Evolutionary conservation across 768 basidiomycete genomes (phyloP), one percentile per base, ranked within the genome.

Genomic region (Solioccasus polychromus): DNA sequence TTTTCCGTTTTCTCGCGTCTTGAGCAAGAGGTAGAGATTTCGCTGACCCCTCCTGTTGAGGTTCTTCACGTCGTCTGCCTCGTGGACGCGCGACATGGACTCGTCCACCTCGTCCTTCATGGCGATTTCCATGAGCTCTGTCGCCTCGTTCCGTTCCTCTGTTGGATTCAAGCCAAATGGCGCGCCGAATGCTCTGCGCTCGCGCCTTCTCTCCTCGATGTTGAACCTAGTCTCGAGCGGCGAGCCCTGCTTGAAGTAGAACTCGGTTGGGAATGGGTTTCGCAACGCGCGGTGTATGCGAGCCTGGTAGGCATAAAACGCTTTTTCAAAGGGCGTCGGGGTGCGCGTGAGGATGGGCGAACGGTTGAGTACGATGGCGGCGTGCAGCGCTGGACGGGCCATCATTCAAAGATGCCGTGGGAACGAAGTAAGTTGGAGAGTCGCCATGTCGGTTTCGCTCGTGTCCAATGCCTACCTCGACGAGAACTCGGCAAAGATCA

Each of bases 181-280:
- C 0, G 74, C 69, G 0, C 92, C 92, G 65, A 92, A 97, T 1
- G 86, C 83, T 42, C 74, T 71, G 30, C 72, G 69, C 57, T 93
- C 91, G 39, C 88, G 78, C 48, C 75, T 71, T 36, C 79, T 77
- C 58, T 93, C 86, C 60, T 92, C 86, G 39, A 80, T 66, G 38
- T 75, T 82, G 67, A 92, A 95, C 30, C 87, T 78, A 12, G 82
- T 80, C 63, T 93, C 86, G 24, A 93, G 77, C 14, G 89, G 73
- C 0, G 92, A 88, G 8, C 93, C 93, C 39, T 83, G 83, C 68
- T 92, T 92, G 77, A 95, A 95, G 71, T 94, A 97, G 68, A 95
- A 92, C 37, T 92, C 84, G 47, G 80, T 74, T 15, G 93, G 89
- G 63, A 92, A 84, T 1, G 93, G 93, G 55, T 91, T 90, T 62